A percentile compares a stretch with the other conserved stretches of the same genome.
These are phyloP conservation scores for Wickerhamomyces kurtzmanii DNA, from an alignment of 805 yeast genomes.

Conservation along the genomic window DNA sequence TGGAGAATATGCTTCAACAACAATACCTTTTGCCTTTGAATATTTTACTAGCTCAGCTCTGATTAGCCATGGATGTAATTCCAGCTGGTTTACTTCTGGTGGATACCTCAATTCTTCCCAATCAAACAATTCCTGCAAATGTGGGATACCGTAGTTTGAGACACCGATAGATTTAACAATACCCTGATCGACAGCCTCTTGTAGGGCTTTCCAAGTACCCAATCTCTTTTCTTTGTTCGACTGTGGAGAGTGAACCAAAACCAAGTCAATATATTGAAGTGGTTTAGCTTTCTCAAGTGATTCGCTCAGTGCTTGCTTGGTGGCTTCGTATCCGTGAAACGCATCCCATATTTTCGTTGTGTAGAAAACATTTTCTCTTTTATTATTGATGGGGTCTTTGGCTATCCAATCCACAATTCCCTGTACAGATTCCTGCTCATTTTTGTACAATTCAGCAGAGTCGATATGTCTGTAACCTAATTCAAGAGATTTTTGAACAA, in stretches of 20 bases:
- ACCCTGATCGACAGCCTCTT: slow-evolving; percentile 56
- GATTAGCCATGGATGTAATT: slow-evolving; percentile 79
- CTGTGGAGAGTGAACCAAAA: slow-evolving; percentile 59
- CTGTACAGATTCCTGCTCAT: slow-evolving; percentile 44
- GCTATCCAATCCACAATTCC: slow-evolving; percentile 40
- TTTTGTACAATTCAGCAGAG: slow-evolving; percentile 45
- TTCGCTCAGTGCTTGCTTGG: slow-evolving; percentile 3
- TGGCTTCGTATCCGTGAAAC: background rate
- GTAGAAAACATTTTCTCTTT: slow-evolving; percentile 48
- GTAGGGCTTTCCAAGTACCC: slow-evolving; percentile 65
- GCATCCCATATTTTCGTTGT: slow-evolving; percentile 58
- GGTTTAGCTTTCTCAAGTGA: slow-evolving; percentile 41
- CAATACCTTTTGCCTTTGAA: slow-evolving; percentile 44
- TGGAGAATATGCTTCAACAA: slow-evolving; percentile 75
- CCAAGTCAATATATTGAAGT: slow-evolving; percentile 61
- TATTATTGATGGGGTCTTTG: slow-evolving; percentile 30
- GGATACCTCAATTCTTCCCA: slow-evolving; percentile 44
- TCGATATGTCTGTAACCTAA: slow-evolving; percentile 59
- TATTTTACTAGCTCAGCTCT: slow-evolving; percentile 52
- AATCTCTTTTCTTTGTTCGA: slow-evolving; percentile 37
- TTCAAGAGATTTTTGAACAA: slow-evolving; percentile 48
- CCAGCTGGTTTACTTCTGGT: slow-evolving; percentile 74
- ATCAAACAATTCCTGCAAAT: slow-evolving; percentile 46
- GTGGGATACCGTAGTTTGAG: slow-evolving; percentile 58
- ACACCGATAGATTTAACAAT: slow-evolving; percentile 64